These are phyloP conservation scores for Micractinium sp. DNA, from an alignment of 139 green algal genomes.

Conservation along the genomic window DNA sequence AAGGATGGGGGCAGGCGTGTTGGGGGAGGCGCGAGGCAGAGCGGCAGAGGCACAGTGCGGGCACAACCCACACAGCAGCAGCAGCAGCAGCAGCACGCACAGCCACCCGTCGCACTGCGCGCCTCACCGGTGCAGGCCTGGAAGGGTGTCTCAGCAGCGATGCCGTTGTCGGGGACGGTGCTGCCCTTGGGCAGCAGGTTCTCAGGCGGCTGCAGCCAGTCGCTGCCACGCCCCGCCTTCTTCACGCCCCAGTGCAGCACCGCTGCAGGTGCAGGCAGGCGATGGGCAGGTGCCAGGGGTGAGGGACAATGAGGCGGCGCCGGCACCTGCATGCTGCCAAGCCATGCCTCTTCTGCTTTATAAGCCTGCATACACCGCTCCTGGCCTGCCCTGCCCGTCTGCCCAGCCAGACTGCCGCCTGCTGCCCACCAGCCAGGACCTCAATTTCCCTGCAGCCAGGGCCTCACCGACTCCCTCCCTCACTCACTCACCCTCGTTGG, in stretches of 20 bases:
- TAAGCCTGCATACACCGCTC: too few species aligned
- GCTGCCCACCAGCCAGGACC: too few species aligned
- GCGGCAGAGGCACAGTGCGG: too few species aligned
- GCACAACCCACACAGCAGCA: too few species aligned
- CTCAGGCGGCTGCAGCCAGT: constrained; percentile 48
- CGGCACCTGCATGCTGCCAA: neutral
- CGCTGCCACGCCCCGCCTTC: constrained; percentile 33
- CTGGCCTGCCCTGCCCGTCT: neutral
- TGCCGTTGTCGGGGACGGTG: constrained; percentile 38
- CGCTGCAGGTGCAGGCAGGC: constrained; percentile 24
- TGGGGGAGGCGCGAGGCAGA: neutral
- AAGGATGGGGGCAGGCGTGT: neutral
- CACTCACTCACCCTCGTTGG: constrained; percentile 3
- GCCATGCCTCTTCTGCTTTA: neutral
- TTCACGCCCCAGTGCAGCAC: constrained; percentile 91
- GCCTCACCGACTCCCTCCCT: neutral
- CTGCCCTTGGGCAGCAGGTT: constrained; percentile 28
- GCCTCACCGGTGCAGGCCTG: constrained; percentile 33
- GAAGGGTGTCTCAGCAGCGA: constrained; percentile 72
- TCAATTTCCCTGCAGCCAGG: too few species aligned
- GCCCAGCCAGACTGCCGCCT: too few species aligned
- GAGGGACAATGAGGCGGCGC: neutral
- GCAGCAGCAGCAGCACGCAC: neutral
- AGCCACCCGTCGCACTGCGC: neutral
- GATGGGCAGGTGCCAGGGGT: neutral